Percentiles rank a stretch among this genome's conserved stretches.
Conservation (phyloP, 805 yeast species). For the Candida arabinofermentans region DNA sequence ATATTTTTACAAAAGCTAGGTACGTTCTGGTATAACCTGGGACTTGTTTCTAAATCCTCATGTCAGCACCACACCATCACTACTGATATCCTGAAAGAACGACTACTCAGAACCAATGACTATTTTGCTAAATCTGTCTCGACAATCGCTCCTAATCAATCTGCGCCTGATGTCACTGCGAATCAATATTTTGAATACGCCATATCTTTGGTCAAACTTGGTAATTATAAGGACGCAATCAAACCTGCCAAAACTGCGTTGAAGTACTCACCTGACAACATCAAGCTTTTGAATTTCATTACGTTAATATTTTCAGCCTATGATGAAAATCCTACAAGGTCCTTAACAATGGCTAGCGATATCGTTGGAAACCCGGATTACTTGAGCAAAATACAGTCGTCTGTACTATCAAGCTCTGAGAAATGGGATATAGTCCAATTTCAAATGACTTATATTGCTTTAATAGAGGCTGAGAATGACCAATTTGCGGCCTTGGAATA, state of each 20-base stretch:
- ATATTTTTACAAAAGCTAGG: conserved; percentile 14
- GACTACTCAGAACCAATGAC: conserved; percentile 5
- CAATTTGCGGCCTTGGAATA: conserved; percentile 54
- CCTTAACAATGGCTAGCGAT: conserved; percentile 46
- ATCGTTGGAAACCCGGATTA: conserved; percentile 41
- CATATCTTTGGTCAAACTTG: conserved; percentile 40
- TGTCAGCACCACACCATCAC: conserved; percentile 11
- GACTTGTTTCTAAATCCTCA: conserved; percentile 19
- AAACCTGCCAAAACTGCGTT: conserved; percentile 44
- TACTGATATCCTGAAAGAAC: conserved; percentile 6
- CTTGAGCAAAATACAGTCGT: conserved; percentile 41
- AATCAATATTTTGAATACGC: conserved; percentile 40
- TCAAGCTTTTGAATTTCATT: conserved; percentile 64
- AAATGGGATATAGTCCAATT: conserved; percentile 58
- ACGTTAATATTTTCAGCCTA: conserved; percentile 59
- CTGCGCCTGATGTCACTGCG: background rate
- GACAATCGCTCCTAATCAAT: background rate
- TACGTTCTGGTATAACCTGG: conserved; percentile 21
- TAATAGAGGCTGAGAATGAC: conserved; percentile 62
- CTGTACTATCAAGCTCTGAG: conserved; percentile 11
- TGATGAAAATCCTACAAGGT: conserved; percentile 39
- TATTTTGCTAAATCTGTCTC: conserved; percentile 11
- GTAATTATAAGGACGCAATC: conserved; percentile 40
- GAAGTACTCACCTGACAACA: conserved; percentile 48
- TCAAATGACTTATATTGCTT: conserved; percentile 68